Conservation (phyloP, 2,329 filamentous ascomycete genomes). For the Ilyonectria sp. region DNA sequence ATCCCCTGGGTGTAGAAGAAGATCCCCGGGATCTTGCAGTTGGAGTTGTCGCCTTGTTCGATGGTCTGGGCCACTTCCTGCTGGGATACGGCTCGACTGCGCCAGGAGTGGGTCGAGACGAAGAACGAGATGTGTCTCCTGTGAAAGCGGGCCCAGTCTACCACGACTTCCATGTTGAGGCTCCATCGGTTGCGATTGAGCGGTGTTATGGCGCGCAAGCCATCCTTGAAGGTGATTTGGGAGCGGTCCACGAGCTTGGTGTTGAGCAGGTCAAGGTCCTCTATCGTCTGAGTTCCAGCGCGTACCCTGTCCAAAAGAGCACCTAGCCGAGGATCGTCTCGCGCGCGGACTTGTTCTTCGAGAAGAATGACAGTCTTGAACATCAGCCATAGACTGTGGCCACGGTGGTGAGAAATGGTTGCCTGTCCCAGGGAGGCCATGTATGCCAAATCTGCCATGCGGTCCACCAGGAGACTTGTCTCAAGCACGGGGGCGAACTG, state of each 20-base stretch:
- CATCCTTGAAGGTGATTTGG: constrained; percentile 31
- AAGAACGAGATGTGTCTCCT: background rate
- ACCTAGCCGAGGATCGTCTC: constrained; percentile 26
- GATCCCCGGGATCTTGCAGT: constrained; percentile 27
- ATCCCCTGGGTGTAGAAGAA: constrained; percentile 34
- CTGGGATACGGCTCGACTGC: background rate
- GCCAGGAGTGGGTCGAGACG: background rate
- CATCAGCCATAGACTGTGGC: constrained; percentile 24
- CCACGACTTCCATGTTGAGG: constrained; percentile 22
- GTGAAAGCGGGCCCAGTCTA: constrained; percentile 29
- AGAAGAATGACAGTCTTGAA: constrained; percentile 33
- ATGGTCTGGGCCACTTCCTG: constrained; percentile 28
- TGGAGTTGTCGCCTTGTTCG: constrained; percentile 28
- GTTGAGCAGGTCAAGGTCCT: too few species aligned
- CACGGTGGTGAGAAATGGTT: constrained; percentile 25
- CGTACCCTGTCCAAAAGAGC: constrained; percentile 22
- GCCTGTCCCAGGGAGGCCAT: constrained; percentile 15
- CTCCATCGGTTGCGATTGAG: constrained; percentile 29
- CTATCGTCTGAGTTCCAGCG: too few species aligned
- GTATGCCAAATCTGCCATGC: constrained; percentile 14
- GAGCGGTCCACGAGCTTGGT: background rate
- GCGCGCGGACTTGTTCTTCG: constrained; percentile 26
- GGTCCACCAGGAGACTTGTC: constrained; percentile 28
- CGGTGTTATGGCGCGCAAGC: constrained; percentile 32
- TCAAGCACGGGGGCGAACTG: constrained; percentile 24